A percentile compares a stretch with the other conserved stretches of the same genome.
Evolutionary conservation across 2,329 filamentous ascomycete genomes (phyloP).

Genomic region (Trichothecium sympodiale): DNA sequence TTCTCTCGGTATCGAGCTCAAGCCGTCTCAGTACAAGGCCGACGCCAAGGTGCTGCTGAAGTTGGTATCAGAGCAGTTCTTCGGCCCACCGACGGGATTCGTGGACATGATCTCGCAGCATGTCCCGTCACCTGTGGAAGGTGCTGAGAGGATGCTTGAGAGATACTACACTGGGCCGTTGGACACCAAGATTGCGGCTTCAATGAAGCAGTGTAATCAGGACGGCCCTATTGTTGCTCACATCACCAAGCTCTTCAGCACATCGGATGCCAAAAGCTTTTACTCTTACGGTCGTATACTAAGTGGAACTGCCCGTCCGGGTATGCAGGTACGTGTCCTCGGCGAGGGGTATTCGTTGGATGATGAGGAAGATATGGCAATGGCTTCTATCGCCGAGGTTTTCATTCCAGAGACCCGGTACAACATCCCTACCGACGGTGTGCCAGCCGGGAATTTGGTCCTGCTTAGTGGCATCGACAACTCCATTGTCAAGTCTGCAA

Average conservation of each 20-base stretch:
- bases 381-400: slow-evolving; percentile 72
- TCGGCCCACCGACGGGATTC: slow-evolving; percentile 78
- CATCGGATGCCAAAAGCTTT: slow-evolving; percentile 82
- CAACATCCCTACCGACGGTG: slow-evolving; percentile 80
- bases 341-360: slow-evolving; percentile 94
- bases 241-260: slow-evolving; percentile 87
- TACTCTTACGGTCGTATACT: slow-evolving; percentile 83
- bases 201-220: slow-evolving; percentile 75
- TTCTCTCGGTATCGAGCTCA: slow-evolving; percentile 71
- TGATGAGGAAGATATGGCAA: slow-evolving; percentile 94
- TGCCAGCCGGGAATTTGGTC: slow-evolving; percentile 89
- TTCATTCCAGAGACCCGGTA: slow-evolving; percentile 90
- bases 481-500: slow-evolving; percentile 95
- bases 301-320: slow-evolving; percentile 78
- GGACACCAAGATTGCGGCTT: slow-evolving; percentile 67
- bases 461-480: slow-evolving; percentile 91
- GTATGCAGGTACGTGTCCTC: slow-evolving; percentile 76
- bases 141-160: slow-evolving; percentile 65
- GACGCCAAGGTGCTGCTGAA: slow-evolving; percentile 85
- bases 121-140: slow-evolving; percentile 74
- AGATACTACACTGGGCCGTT: slow-evolving; percentile 86
- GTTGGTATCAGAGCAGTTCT: slow-evolving; percentile 89
- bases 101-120: slow-evolving; percentile 93
- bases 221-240: slow-evolving; percentile 89
- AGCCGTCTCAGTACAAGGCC: slow-evolving; percentile 82